A percentile compares a stretch with the other conserved stretches of the same genome.
Conservation (phyloP, 306 rosid genomes). For the Dalbergia oliveri region DNA sequence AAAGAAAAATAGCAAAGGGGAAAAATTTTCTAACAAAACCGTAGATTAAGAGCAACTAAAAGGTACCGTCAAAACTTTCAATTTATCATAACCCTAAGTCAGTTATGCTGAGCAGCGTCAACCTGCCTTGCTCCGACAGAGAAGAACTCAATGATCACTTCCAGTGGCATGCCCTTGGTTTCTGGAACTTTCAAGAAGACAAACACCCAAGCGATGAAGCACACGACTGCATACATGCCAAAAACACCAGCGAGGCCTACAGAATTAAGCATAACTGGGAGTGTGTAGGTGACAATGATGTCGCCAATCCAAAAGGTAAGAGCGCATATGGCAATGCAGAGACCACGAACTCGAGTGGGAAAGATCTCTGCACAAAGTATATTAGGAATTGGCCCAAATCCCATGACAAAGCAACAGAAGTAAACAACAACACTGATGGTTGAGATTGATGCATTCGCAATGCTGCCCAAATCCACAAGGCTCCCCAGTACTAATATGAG, state of each 20-base stretch:
- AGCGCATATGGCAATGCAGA: conserved; percentile 95
- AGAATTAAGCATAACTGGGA: conserved; percentile 88
- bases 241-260: conserved; percentile 93
- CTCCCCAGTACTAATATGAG: conserved; percentile 73
- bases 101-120: conserved; percentile 53
- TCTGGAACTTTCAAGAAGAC: conserved; percentile 90
- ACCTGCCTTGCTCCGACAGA: conserved; percentile 84
- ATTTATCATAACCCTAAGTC: conserved; percentile 41
- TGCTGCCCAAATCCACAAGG: conserved; percentile 70
- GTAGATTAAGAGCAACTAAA: conserved; percentile 47
- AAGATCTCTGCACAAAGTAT: conserved; percentile 95
- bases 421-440: conserved; percentile 76
- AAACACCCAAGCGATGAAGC: conserved; percentile 79
- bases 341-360: conserved; percentile 95
- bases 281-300: conserved; percentile 89
- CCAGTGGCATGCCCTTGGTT: conserved; percentile 99
- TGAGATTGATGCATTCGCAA: conserved; percentile 84
- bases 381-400: conserved; percentile 94
- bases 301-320: conserved; percentile 93
- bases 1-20: conserved; percentile 10
- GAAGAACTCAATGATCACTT: conserved; percentile 93
- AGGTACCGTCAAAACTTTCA: conserved; percentile 53
- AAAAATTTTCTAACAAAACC: conserved; percentile 33
- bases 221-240: conserved; percentile 85
- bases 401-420: conserved; percentile 95